Percentiles rank a stretch among this genome's conserved stretches.
phyloP scores from a whole-genome alignment of 495 filamentous ascomycete species.

The Annulohypoxylon nitens region DNA sequence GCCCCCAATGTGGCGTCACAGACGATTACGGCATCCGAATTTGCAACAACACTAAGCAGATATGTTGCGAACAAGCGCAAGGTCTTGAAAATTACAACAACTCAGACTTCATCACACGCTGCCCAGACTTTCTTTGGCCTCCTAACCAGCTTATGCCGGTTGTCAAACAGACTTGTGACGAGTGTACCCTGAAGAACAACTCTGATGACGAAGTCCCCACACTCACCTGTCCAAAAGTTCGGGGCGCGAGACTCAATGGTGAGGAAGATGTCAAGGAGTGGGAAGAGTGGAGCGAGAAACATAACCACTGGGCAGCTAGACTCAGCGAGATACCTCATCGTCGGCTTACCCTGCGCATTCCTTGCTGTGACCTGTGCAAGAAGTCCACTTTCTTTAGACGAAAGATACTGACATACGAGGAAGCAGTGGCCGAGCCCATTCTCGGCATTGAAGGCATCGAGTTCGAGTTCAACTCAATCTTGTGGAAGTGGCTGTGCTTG shows the following conservation, averaged over 20 bases:
- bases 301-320: slow-evolving; percentile 9
- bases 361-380: slow-evolving; percentile 30
- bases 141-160: not conserved
- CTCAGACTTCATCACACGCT: not conserved
- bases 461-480: slow-evolving; percentile 21
- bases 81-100: not conserved
- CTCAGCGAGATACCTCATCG: slow-evolving; percentile 32
- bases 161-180: not conserved
- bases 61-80: not conserved
- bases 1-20: not conserved
- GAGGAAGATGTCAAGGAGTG: not conserved
- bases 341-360: slow-evolving; percentile 18
- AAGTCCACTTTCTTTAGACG: slow-evolving; percentile 12
- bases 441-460: slow-evolving; percentile 13
- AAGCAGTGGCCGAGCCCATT: not conserved
- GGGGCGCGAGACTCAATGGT: not conserved
- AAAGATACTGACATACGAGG: not conserved
- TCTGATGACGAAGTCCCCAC: not conserved
- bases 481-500: slow-evolving; percentile 28
- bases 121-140: not conserved
- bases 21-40: not conserved
- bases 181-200: not conserved
- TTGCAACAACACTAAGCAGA: not conserved
- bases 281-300: not conserved
- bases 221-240: not conserved